Conservation (phyloP, 2,329 filamentous ascomycete genomes). For the Phyllosticta capitalensis region DNA sequence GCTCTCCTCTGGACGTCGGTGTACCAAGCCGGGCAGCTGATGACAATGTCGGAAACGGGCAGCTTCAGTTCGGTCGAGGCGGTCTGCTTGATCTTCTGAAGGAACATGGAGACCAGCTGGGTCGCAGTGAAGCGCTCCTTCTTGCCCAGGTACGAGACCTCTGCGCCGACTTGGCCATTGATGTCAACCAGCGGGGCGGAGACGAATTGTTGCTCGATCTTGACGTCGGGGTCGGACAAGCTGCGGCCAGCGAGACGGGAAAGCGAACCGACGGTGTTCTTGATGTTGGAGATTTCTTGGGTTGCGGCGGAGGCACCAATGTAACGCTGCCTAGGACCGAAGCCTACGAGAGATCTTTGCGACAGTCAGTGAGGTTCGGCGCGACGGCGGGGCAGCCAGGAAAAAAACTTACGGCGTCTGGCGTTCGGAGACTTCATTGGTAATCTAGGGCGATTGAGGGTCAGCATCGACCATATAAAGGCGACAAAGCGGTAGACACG, state of each 20-base stretch:
- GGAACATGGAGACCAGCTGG: slow-evolving; percentile 88
- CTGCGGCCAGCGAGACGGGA: slow-evolving; percentile 86
- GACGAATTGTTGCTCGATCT: slow-evolving; percentile 85
- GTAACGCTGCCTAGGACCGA: slow-evolving; percentile 87
- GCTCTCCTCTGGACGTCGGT: slow-evolving; percentile 85
- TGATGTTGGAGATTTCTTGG: slow-evolving; percentile 97
- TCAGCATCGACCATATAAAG: slow-evolving; percentile 20
- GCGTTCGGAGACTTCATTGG: slow-evolving; percentile 98
- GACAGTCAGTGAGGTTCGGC: slow-evolving; percentile 13
- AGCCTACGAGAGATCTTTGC: slow-evolving; percentile 78
- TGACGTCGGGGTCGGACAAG: slow-evolving; percentile 81
- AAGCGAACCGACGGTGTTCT: slow-evolving; percentile 91
- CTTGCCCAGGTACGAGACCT: slow-evolving; percentile 87
- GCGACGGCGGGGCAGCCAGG: slow-evolving; percentile 13
- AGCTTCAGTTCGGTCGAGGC: slow-evolving; percentile 79
- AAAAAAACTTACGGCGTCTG: slow-evolving; percentile 74
- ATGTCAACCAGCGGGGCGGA: slow-evolving; percentile 79
- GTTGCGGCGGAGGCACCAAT: slow-evolving; percentile 95
- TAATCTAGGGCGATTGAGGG: slow-evolving; percentile 53
- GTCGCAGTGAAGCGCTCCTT: slow-evolving; percentile 93
- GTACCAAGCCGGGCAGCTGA: slow-evolving; percentile 95
- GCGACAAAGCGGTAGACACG: slow-evolving; percentile 36
- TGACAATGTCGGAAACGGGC: slow-evolving; percentile 83
- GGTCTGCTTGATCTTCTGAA: slow-evolving; percentile 88
- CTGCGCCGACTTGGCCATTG: slow-evolving; percentile 88